Evolutionary conservation across 1,284 basidiomycete species (phyloP).

Genomic region (Mycena citricolor): DNA sequence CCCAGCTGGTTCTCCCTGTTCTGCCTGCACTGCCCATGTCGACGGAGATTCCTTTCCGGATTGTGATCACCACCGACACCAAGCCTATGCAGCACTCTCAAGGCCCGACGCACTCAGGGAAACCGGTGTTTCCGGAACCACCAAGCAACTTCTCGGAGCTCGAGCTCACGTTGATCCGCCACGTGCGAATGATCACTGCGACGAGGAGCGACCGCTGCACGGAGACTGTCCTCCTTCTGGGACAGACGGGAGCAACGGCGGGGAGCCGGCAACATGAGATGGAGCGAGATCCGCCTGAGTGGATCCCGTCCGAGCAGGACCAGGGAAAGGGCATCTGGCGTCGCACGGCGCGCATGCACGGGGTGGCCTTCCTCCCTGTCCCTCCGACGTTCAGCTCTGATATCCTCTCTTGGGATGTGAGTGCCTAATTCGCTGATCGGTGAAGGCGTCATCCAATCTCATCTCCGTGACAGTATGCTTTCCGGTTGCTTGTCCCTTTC

Average conservation of each 20-base stretch:
- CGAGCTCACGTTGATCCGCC: slow-evolving; percentile 5
- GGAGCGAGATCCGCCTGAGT: slow-evolving; percentile 11
- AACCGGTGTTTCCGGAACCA: slow-evolving; percentile 11
- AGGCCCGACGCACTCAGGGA: slow-evolving; percentile 1
- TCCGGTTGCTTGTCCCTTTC: slow-evolving; percentile 9
- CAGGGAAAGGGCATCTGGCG: slow-evolving; percentile 13
- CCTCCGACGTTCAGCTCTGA: slow-evolving; percentile 6
- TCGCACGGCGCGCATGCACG: slow-evolving; percentile 13
- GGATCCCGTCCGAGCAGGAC: slow-evolving; percentile 1
- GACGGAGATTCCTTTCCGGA: slow-evolving; percentile 8
- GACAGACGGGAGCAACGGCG: slow-evolving; percentile 2
- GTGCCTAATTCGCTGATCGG: no score
- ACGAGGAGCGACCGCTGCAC: not conserved
- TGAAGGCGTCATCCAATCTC: no score
- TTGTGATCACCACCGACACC: slow-evolving; percentile 10
- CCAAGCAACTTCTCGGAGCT: slow-evolving; percentile 7
- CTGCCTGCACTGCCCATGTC: slow-evolving; percentile 13
- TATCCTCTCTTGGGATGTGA: slow-evolving; percentile 14
- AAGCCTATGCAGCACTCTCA: slow-evolving; percentile 10
- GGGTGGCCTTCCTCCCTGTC: slow-evolving; percentile 7
- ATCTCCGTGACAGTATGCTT: slow-evolving; percentile 14
- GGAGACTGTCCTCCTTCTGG: slow-evolving; percentile 6
- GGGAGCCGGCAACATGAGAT: not conserved
- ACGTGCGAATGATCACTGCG: slow-evolving; percentile 1
- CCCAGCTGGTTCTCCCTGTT: slow-evolving; percentile 10